Percentiles rank a stretch among this genome's conserved stretches.
phyloP scores from a whole-genome alignment of 202 grass and related monocot genomes.

The Setaria viridis region DNA sequence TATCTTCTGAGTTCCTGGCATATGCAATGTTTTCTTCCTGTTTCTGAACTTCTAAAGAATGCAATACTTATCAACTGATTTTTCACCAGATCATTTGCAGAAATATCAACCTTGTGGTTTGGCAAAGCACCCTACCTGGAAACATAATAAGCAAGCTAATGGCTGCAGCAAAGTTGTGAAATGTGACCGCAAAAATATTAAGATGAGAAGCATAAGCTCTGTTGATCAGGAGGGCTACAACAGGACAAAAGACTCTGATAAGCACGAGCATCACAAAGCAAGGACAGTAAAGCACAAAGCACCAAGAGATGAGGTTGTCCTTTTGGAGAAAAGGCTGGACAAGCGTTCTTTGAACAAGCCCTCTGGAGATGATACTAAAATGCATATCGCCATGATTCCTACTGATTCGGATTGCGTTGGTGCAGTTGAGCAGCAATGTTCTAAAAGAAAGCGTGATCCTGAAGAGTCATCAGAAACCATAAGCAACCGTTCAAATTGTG shows the following conservation, averaged over 20 bases:
- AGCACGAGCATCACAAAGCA: slow-evolving; percentile 23
- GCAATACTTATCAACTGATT: slow-evolving; percentile 30
- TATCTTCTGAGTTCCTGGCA: background rate
- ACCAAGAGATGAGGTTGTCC: slow-evolving; percentile 37
- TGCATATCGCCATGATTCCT: slow-evolving; percentile 27
- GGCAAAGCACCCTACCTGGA: slow-evolving; percentile 38
- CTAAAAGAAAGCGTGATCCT: slow-evolving; percentile 2
- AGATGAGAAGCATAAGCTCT: slow-evolving; percentile 48
- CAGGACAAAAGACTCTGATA: slow-evolving; percentile 25
- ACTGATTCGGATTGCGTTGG: slow-evolving; percentile 21
- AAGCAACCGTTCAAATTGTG: slow-evolving; percentile 30
- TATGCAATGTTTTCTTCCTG: slow-evolving; percentile 26
- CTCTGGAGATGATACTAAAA: slow-evolving; percentile 17
- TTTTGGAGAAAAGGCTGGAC: slow-evolving; percentile 40
- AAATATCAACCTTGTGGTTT: slow-evolving; percentile 33
- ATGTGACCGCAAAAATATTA: slow-evolving; percentile 39
- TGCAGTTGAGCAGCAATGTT: slow-evolving; percentile 30
- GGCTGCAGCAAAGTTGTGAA: slow-evolving; percentile 26
- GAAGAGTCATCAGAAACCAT: slow-evolving; percentile 44
- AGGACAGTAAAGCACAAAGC: slow-evolving; percentile 42
- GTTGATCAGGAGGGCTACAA: slow-evolving; percentile 30
- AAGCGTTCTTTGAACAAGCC: slow-evolving; percentile 29
- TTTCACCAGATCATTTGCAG: slow-evolving; percentile 46
- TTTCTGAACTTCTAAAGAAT: slow-evolving; percentile 27
- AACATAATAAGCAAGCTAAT: slow-evolving; percentile 11